These are phyloP conservation scores for Bryopsis sp. DNA, from an alignment of 139 green algal species.

Conservation along the genomic window DNA sequence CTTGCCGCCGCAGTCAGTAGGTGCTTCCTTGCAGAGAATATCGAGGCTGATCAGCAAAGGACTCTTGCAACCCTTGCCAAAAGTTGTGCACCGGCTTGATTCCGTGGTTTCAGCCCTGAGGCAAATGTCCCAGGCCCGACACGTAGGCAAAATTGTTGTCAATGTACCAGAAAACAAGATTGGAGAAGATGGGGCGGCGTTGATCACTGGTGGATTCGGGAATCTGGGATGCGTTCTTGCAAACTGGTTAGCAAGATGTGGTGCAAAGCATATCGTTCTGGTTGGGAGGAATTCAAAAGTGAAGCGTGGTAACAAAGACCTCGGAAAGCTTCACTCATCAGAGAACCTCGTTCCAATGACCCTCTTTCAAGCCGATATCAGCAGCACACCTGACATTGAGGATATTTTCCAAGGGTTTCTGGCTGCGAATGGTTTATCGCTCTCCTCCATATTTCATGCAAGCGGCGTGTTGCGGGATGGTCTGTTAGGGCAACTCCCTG, in stretches of 20 bases:
- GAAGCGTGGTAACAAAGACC: not conserved
- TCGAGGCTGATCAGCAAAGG: not conserved
- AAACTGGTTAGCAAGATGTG: constrained; percentile 38
- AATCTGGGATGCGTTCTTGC: constrained; percentile 47
- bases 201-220: constrained; percentile 55
- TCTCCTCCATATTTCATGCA: constrained; percentile 6
- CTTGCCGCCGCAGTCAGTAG: constrained; percentile 36
- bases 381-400: not conserved
- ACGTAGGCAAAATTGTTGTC: constrained; percentile 79
- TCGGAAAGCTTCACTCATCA: not conserved
- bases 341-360: not conserved
- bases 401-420: not conserved
- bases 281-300: constrained; percentile 25
- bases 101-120: constrained; percentile 38
- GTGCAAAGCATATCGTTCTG: constrained; percentile 15
- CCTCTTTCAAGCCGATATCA: constrained; percentile 22
- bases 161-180: not conserved
- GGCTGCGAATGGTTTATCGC: constrained; percentile 18
- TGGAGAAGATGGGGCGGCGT: not conserved
- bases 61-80: constrained; percentile 38
- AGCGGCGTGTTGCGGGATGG: not conserved
- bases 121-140: constrained; percentile 58
- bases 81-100: constrained; percentile 31
- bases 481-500: not conserved
- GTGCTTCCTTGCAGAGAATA: not conserved